A percentile compares a stretch with the other conserved stretches of the same genome.
Conservation (phyloP, 805 yeast genomes). For the Metschnikowia cerradonensis region DNA sequence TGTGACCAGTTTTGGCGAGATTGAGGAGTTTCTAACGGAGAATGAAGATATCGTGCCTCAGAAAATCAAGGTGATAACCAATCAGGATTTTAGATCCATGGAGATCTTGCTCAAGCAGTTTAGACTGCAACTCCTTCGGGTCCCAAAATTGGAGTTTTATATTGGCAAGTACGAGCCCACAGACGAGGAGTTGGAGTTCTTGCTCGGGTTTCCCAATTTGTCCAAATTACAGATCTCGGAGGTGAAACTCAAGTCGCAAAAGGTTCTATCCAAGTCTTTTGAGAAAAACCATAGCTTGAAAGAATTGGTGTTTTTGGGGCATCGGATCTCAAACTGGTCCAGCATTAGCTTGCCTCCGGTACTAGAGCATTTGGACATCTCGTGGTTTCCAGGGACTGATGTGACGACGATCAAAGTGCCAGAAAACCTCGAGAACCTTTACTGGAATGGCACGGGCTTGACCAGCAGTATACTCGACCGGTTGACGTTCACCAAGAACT, state of each 20-base stretch:
- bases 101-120: conserved; percentile 21
- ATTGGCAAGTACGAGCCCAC: conserved; percentile 25
- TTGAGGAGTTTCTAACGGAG: conserved; percentile 28
- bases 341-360: conserved; percentile 23
- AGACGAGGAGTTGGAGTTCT: conserved; percentile 18
- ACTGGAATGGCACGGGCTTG: conserved; percentile 29
- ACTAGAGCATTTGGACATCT: conserved; percentile 29
- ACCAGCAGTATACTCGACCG: conserved; percentile 8
- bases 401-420: conserved; percentile 25
- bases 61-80: conserved; percentile 25
- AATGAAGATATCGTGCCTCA: conserved; percentile 28
- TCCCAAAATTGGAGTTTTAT: conserved; percentile 23
- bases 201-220: conserved; percentile 25
- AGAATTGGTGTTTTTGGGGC: conserved; percentile 33
- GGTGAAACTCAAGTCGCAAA: conserved; percentile 16
- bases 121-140: conserved; percentile 14
- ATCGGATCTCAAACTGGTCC: conserved; percentile 28
- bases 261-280: conserved; percentile 6
- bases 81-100: conserved; percentile 30
- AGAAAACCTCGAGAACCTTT: conserved; percentile 22
- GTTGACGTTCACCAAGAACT: conserved; percentile 18
- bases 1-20: conserved; percentile 26
- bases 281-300: conserved; percentile 14
- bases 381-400: conserved; percentile 30
- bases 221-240: conserved; percentile 28